A percentile compares a stretch with the other conserved stretches of the same genome.
Conservation (phyloP, 805 yeast species). For the Suhomyces sp. region DNA sequence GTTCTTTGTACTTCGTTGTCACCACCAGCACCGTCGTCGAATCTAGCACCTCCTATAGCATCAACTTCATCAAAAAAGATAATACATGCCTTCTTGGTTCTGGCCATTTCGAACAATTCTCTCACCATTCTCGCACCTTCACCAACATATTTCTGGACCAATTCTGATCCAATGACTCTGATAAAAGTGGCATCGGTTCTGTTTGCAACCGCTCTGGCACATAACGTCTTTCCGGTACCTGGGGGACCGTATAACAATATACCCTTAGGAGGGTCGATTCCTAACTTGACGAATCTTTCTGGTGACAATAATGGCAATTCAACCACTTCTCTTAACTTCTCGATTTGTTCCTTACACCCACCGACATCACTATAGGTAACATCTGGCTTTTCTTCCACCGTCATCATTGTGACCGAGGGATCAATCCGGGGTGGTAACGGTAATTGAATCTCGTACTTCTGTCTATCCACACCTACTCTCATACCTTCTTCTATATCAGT, state of each 20-base stretch:
- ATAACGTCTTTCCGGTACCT: conserved; percentile 96
- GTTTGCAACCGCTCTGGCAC: conserved; percentile 99
- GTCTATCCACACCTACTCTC: conserved; percentile 99
- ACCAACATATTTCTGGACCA: conserved; percentile 98
- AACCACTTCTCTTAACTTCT: conserved; percentile 92
- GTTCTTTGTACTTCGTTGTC: conserved; percentile 99
- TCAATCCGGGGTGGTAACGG: conserved; percentile 98
- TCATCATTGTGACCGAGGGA: conserved; percentile 99
- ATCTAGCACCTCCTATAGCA: conserved; percentile 99
- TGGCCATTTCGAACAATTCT: conserved; percentile 98
- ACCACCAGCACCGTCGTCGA: conserved; percentile 99
- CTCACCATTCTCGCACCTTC: conserved; percentile 99
- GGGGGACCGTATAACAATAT: conserved; percentile 96
- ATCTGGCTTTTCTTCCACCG: conserved; percentile 99
- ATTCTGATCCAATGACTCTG: conserved; percentile 96
- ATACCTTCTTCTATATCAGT: conserved; percentile 99
- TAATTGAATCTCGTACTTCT: conserved; percentile 92
- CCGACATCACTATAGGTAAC: conserved; percentile 98
- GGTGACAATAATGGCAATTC: conserved; percentile 93
- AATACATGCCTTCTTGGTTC: conserved; percentile 96
- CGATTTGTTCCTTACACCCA: conserved; percentile 98
- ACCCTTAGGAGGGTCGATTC: conserved; percentile 99
- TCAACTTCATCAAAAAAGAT: conserved; percentile 98
- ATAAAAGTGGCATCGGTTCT: conserved; percentile 99
- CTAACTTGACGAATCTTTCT: conserved; percentile 93